These are phyloP conservation scores for Acanthochlamys bracteata DNA, from an alignment of 106 monocot species.

Conservation along the genomic window DNA sequence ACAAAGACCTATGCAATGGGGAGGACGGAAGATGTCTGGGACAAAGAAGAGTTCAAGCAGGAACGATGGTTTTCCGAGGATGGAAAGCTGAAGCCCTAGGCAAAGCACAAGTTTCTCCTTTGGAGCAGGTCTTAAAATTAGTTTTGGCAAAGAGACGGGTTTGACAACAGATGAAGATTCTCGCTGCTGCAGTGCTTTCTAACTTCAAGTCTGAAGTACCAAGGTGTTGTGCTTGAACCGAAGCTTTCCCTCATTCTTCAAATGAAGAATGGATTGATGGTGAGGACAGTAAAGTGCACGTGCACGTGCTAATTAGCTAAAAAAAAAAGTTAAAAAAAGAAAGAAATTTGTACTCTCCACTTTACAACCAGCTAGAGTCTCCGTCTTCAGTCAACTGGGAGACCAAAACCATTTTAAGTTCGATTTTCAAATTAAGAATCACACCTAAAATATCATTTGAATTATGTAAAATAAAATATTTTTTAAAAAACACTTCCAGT, in stretches of 20 bases:
- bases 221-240: conserved; percentile 13
- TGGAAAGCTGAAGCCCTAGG: conserved; percentile 16
- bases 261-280: conserved; percentile 27
- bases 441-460: too few species aligned
- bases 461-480: too few species aligned
- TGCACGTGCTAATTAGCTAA: too few species aligned
- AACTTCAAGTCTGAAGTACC: conserved; percentile 15
- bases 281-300: conserved; percentile 15
- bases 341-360: too few species aligned
- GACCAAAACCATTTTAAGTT: too few species aligned
- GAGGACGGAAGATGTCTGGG: conserved; percentile 26
- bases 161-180: conserved; percentile 27
- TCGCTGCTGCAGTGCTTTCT: conserved; percentile 10
- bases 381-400: too few species aligned
- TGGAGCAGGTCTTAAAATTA: conserved; percentile 28
- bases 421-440: too few species aligned
- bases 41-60: conserved; percentile 19
- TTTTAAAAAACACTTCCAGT: too few species aligned
- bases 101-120: conserved; percentile 32
- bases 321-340: too few species aligned
- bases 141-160: conserved; percentile 28
- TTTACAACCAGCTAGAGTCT: too few species aligned
- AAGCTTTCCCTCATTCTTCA: conserved; percentile 25
- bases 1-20: conserved; percentile 18
- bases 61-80: conserved; percentile 21